Percentiles rank a stretch among this genome's conserved stretches.
These are phyloP conservation scores for Geopyxis carbonaria DNA, from an alignment of 495 filamentous ascomycete species.

Conservation along the genomic window DNA sequence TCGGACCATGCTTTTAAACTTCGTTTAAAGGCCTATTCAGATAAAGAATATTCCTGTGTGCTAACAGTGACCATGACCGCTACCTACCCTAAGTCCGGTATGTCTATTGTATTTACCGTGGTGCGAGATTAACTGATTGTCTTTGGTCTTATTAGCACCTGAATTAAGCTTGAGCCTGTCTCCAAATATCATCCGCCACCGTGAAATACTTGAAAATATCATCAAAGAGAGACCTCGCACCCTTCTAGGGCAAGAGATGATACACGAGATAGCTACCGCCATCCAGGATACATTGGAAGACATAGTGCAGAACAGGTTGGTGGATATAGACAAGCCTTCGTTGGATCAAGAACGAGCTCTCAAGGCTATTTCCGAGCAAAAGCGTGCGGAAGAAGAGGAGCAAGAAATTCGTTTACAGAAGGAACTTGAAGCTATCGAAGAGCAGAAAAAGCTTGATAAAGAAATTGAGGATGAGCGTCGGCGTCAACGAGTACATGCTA, in stretches of 20 bases:
- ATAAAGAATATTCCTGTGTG: constrained; percentile 36
- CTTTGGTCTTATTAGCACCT: constrained; percentile 28
- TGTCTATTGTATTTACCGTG: constrained; percentile 1
- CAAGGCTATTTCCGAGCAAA: constrained; percentile 39
- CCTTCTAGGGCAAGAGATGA: constrained; percentile 64
- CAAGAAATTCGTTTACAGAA: constrained; percentile 31
- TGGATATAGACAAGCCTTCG: constrained; percentile 57
- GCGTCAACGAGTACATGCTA: constrained; percentile 41
- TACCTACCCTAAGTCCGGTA: constrained; percentile 72
- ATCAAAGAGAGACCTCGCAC: constrained; percentile 31
- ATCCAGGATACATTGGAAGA: constrained; percentile 82
- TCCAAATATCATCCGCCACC: constrained; percentile 47
- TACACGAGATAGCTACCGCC: constrained; percentile 64
- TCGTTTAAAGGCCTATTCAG: constrained; percentile 50
- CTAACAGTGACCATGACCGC: constrained; percentile 55
- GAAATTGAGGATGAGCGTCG: constrained; percentile 47
- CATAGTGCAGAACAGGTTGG: constrained; percentile 49
- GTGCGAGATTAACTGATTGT: background rate
- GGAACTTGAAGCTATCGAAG: constrained; percentile 35
- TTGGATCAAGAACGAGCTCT: constrained; percentile 77
- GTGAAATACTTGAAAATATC: constrained; percentile 34
- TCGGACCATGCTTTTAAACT: constrained; percentile 69
- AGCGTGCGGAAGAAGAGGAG: constrained; percentile 38
- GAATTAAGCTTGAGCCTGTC: constrained; percentile 45
- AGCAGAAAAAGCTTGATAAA: constrained; percentile 32